Evolutionary conservation across 2,329 filamentous ascomycete species (phyloP).

Genomic region (Penicillium brevicompactum): DNA sequence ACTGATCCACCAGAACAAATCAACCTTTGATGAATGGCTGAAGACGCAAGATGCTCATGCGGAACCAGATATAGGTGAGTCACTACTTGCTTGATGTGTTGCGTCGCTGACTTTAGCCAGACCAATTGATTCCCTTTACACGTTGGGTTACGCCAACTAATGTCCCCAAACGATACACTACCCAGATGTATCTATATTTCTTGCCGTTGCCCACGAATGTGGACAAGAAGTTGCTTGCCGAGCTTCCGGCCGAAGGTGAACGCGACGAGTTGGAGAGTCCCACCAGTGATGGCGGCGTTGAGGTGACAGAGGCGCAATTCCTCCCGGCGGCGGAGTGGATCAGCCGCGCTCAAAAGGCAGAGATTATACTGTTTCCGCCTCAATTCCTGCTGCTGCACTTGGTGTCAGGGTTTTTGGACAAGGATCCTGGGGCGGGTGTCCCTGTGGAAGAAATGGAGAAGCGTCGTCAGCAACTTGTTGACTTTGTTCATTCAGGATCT

Average conservation of each 20-base stretch:
- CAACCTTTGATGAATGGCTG: slow-evolving; percentile 70
- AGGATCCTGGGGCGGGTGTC: slow-evolving; percentile 27
- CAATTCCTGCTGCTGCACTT: slow-evolving; percentile 68
- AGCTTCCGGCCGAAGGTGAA: slow-evolving; percentile 43
- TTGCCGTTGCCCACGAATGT: slow-evolving; percentile 61
- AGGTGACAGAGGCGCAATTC: slow-evolving; percentile 77
- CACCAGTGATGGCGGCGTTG: slow-evolving; percentile 69
- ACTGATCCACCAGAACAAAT: slow-evolving; percentile 66
- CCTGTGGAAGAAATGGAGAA: slow-evolving; percentile 32
- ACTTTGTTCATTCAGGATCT: slow-evolving; percentile 50
- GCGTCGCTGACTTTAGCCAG: slow-evolving; percentile 37
- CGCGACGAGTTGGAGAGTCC: slow-evolving; percentile 67
- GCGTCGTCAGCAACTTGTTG: slow-evolving; percentile 49
- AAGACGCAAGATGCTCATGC: slow-evolving; percentile 38
- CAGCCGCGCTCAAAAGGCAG: slow-evolving; percentile 59
- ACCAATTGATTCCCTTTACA: slow-evolving; percentile 77
- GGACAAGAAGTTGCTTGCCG: slow-evolving; percentile 31
- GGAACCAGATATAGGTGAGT: slow-evolving; percentile 60
- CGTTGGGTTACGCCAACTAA: slow-evolving; percentile 83
- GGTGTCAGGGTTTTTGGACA: slow-evolving; percentile 52
- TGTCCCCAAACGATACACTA: slow-evolving; percentile 78
- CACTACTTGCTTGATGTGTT: background rate
- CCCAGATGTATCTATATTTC: slow-evolving; percentile 96
- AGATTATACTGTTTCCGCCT: slow-evolving; percentile 86
- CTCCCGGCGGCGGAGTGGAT: slow-evolving; percentile 72